A percentile compares a stretch with the other conserved stretches of the same genome.
These are phyloP conservation scores for Nakazawaea molendinolei DNA, from an alignment of 805 yeast species.

Conservation along the genomic window DNA sequence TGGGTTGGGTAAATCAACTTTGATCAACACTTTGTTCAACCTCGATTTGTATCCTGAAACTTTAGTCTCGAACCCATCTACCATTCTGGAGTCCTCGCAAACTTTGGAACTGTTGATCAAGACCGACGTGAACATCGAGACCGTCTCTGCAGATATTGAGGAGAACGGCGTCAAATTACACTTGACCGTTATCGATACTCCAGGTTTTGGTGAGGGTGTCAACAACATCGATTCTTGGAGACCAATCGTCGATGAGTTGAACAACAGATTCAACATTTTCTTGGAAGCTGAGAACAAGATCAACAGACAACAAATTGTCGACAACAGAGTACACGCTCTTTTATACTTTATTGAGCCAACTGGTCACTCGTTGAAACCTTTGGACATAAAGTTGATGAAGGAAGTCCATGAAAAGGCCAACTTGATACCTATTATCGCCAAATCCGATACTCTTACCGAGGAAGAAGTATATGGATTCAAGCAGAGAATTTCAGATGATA, in stretches of 20 bases:
- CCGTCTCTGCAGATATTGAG: constrained; percentile 67
- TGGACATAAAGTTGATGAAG: constrained; percentile 85
- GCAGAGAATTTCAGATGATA: constrained; percentile 68
- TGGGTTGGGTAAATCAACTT: constrained; percentile 90
- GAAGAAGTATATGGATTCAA: constrained; percentile 78
- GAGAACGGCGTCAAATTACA: constrained; percentile 89
- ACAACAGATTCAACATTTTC: constrained; percentile 77
- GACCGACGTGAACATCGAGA: constrained; percentile 47
- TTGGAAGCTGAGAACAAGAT: constrained; percentile 86
- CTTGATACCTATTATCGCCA: constrained; percentile 90
- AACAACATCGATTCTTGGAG: constrained; percentile 79
- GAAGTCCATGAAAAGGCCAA: constrained; percentile 86
- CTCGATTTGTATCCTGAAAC: constrained; percentile 42
- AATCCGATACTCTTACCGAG: constrained; percentile 87
- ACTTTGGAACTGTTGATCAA: constrained; percentile 4
- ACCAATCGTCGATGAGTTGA: constrained; percentile 87
- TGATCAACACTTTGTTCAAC: constrained; percentile 85
- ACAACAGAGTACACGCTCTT: constrained; percentile 88
- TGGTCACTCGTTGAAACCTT: constrained; percentile 84
- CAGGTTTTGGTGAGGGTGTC: constrained; percentile 90
- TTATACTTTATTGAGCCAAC: constrained; percentile 95
- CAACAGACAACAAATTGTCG: constrained; percentile 63
- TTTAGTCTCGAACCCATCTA: not conserved
- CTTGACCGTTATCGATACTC: constrained; percentile 80
- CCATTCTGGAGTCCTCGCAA: not conserved